Evolutionary conservation across 2,329 filamentous ascomycete genomes (phyloP).

Genomic region (Hymenoscyphus occultus): DNA sequence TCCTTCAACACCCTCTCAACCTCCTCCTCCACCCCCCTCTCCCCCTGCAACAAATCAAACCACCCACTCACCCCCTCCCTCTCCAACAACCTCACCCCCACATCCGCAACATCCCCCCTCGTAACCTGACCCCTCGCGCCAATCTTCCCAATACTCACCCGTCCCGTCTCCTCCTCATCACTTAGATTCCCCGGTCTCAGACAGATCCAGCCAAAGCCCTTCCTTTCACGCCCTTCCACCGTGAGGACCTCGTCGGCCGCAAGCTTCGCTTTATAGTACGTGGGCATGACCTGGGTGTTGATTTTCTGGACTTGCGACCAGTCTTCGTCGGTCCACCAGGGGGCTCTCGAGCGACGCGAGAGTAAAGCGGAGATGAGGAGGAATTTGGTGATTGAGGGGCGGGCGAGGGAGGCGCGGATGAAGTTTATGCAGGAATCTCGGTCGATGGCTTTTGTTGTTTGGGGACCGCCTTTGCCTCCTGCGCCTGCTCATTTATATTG

Average conservation of each 20-base stretch:
- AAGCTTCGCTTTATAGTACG: conserved; percentile 60
- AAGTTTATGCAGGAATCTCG: conserved; percentile 62
- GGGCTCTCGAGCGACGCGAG: conserved; percentile 49
- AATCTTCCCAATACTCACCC: conserved; percentile 42
- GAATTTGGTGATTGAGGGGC: conserved; percentile 56
- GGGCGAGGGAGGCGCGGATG: conserved; percentile 55
- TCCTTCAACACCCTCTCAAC: conserved; percentile 50
- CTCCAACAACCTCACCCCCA: conserved; percentile 53
- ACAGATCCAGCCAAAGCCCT: conserved; percentile 44
- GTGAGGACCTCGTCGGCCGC: conserved; percentile 57
- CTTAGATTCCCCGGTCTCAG: conserved; percentile 53
- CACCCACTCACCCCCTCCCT: conserved; percentile 47
- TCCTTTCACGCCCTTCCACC: conserved; percentile 38
- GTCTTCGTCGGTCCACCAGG: conserved; percentile 54
- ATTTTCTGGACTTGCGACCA: conserved; percentile 43
- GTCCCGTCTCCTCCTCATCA: conserved; percentile 46
- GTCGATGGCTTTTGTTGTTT: conserved; percentile 58
- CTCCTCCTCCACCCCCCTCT: conserved; percentile 46
- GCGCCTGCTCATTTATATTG: conserved; percentile 42
- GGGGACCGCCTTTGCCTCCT: conserved; percentile 56
- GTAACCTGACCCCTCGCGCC: conserved; percentile 41
- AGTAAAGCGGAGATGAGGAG: conserved; percentile 62
- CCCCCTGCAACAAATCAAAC: conserved; percentile 55
- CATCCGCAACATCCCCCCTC: conserved; percentile 58
- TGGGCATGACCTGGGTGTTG: conserved; percentile 44